A percentile compares a stretch with the other conserved stretches of the same genome.
phyloP scores from a whole-genome alignment of 495 filamentous ascomycete species.

The Evansstolkia leycettana region DNA sequence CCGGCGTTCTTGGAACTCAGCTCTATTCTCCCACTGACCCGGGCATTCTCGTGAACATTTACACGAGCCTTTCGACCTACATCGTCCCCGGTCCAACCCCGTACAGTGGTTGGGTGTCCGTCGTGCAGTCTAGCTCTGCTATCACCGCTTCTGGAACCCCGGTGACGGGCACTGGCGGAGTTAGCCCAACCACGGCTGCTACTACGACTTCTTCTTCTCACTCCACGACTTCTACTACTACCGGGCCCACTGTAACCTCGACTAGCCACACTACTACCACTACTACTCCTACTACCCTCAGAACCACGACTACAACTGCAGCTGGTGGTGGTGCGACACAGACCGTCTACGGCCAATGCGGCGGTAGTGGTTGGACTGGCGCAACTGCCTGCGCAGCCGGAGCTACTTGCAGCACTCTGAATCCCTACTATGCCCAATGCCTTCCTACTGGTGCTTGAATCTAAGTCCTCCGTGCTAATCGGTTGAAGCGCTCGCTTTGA shows the following conservation, averaged over 20 bases:
- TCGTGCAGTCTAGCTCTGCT: slow-evolving; percentile 10
- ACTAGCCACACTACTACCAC: slow-evolving; percentile 3
- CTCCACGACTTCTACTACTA: neutral
- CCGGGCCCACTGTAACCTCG: slow-evolving; percentile 2
- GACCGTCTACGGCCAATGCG: slow-evolving; percentile 34
- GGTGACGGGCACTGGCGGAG: slow-evolving; percentile 6
- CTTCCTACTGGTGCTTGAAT: too few species aligned
- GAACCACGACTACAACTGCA: slow-evolving; percentile 3
- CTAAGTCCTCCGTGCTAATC: too few species aligned
- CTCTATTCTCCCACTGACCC: slow-evolving; percentile 41
- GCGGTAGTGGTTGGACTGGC: slow-evolving; percentile 34
- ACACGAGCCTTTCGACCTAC: slow-evolving; percentile 32
- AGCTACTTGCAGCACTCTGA: slow-evolving; percentile 28
- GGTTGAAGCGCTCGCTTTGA: too few species aligned
- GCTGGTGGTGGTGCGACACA: slow-evolving; percentile 8
- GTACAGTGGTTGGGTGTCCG: slow-evolving; percentile 19
- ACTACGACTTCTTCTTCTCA: slow-evolving; percentile 4
- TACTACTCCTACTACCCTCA: slow-evolving; percentile 1
- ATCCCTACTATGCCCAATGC: slow-evolving; percentile 41
- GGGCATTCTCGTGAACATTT: slow-evolving; percentile 50
- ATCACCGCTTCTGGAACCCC: slow-evolving; percentile 16
- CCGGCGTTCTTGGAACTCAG: slow-evolving; percentile 41
- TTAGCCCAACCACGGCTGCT: slow-evolving; percentile 3
- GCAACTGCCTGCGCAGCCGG: slow-evolving; percentile 29
- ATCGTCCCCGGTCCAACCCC: slow-evolving; percentile 37